Base-by-base conservation (phyloP, 176 grass and related monocot genomes). In the Oryza officinalis region DNA sequence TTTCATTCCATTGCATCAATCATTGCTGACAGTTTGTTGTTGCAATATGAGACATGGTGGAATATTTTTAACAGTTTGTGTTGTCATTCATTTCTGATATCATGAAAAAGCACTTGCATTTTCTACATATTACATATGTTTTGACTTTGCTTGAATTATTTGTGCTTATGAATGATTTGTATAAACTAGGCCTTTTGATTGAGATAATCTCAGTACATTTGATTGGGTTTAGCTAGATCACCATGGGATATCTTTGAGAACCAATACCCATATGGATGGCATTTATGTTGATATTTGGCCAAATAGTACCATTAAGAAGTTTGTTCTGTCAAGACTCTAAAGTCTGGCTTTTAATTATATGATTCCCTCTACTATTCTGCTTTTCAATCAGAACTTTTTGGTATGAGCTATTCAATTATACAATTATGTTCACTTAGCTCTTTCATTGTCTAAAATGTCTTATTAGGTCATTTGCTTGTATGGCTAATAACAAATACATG, bases 101-200 rank as follows among this genome's bases (percentile, higher is more conserved):
- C 50, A 22, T 84, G 26, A 74, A 32, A 74, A 46, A 18, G 1
- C 11, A 8, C 5, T 84, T 88, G 22, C n/a, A 60, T 14, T 63
- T 74, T 12, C 37, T 63, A 13, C 38, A 23, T 50, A 76, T 87
- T 76, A 69, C 18, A 27, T 27, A 13, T 71, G 52, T 83, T 50
- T 64, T 35, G 54, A 67, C 23, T 14, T 46, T 32, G 22, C 45
- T 82, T 33, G 66, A 47, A 26, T 69, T 6, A 0, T 77, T 38
- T 26, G 6, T 81, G 44, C 65, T 52, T 27, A 59, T 60, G 20
- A 33, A 22, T 13, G 28, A 67, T 86, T 68, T 27, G 37, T 60
- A 11, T 86, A 57, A 72, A 72, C 33, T 86, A 63, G 17, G 28
- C 40, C 75, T 80, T 44, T 17, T 84, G 47, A 23, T 63, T 64